phyloP scores from a whole-genome alignment of 2,329 filamentous ascomycete genomes.

The Cladosporium sp. region DNA sequence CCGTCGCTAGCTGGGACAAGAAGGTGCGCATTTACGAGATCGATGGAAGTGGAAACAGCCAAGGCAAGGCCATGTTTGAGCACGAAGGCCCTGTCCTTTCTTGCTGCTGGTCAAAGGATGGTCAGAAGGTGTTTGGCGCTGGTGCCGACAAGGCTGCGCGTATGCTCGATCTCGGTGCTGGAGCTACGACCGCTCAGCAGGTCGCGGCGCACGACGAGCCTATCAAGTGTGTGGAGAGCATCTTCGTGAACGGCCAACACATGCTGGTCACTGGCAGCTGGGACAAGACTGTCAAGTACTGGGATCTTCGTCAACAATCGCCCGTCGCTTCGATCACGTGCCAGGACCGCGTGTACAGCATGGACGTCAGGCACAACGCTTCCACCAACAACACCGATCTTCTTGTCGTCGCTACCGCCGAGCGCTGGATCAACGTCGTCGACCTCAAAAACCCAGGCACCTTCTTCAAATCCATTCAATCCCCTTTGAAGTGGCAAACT shows the following conservation, averaged over 20 bases:
- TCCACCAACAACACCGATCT: constrained; percentile 50
- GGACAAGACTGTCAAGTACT: constrained; percentile 89
- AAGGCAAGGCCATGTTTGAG: constrained; percentile 80
- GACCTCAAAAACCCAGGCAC: constrained; percentile 82
- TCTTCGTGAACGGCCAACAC: constrained; percentile 57
- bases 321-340: constrained; percentile 62
- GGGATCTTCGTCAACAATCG: constrained; percentile 67
- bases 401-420: constrained; percentile 86
- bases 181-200: constrained; percentile 50
- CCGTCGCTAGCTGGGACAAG: constrained; percentile 94
- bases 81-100: constrained; percentile 80
- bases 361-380: constrained; percentile 70
- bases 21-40: constrained; percentile 97
- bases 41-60: constrained; percentile 67
- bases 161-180: constrained; percentile 72
- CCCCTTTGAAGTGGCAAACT: constrained; percentile 97
- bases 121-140: constrained; percentile 78
- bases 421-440: constrained; percentile 93
- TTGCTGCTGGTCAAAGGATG: constrained; percentile 89
- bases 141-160: constrained; percentile 89
- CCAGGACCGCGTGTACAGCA: constrained; percentile 79
- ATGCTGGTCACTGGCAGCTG: constrained; percentile 90
- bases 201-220: constrained; percentile 81
- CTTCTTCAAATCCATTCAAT: constrained; percentile 95
- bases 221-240: constrained; percentile 68